phyloP scores from a whole-genome alignment of 2,329 filamentous ascomycete genomes.

The Epichloe elymi region DNA sequence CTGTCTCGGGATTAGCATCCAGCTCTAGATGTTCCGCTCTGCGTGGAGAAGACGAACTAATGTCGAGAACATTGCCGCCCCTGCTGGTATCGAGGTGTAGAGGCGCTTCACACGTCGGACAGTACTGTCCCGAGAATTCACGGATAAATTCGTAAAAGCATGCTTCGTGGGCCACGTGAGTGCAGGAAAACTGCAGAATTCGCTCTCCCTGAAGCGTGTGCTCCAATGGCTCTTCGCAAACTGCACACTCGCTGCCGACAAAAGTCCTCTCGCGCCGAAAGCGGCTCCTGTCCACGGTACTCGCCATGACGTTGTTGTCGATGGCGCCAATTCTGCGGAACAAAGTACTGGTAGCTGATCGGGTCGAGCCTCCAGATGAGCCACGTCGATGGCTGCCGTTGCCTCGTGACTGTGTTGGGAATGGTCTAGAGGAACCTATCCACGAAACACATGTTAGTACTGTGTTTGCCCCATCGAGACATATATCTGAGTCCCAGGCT shows the following conservation, averaged over 20 bases:
- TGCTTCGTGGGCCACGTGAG: conserved; percentile 94
- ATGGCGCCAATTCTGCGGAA: conserved; percentile 24
- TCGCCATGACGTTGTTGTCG: conserved; percentile 31
- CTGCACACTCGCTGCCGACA: conserved; percentile 85
- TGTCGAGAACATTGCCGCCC: conserved; percentile 82
- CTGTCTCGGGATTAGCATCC: conserved; percentile 33
- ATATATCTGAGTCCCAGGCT: too few relatives aligned
- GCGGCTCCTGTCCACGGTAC: conserved; percentile 55
- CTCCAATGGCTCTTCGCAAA: conserved; percentile 92
- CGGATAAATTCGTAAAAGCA: conserved; percentile 99
- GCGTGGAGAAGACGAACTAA: conserved; percentile 43
- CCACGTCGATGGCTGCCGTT: conserved; percentile 17
- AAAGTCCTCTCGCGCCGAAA: conserved; percentile 85
- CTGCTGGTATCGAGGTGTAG: conserved; percentile 85
- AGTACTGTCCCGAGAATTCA: conserved; percentile 87
- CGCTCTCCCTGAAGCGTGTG: conserved; percentile 89
- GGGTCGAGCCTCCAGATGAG: conserved; percentile 21
- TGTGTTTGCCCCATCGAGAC: too few relatives aligned
- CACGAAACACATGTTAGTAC: too few relatives aligned
- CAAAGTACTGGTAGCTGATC: conserved; percentile 18
- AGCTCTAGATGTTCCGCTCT: conserved; percentile 10
- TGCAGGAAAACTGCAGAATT: conserved; percentile 88
- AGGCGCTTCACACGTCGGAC: conserved; percentile 85
- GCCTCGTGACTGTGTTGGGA: conserved; percentile 14
- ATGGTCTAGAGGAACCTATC: conserved; percentile 7